Conservation (phyloP, 495 filamentous ascomycete species). For the Penicillium roqueforti region DNA sequence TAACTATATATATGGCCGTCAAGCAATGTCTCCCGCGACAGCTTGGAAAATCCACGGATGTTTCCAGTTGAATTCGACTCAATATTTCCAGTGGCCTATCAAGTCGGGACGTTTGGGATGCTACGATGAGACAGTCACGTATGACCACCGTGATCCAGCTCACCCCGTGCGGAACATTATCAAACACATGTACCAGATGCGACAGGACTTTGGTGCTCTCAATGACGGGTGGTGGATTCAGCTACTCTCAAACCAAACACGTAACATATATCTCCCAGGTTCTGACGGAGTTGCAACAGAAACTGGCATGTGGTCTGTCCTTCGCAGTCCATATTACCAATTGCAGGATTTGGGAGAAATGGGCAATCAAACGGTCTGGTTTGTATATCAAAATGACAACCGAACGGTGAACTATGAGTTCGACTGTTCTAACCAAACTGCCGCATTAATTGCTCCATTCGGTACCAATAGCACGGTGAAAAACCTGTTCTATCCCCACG, state of each 20-base stretch:
- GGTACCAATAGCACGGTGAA: constrained; percentile 52
- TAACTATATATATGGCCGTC: constrained; percentile 69
- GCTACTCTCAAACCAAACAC: constrained; percentile 57
- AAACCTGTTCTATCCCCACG: constrained; percentile 65
- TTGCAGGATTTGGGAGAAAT: constrained; percentile 49
- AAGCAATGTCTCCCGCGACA: constrained; percentile 60
- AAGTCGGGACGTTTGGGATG: constrained; percentile 54
- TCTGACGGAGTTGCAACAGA: constrained; percentile 54
- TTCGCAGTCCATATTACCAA: constrained; percentile 46
- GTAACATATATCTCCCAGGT: constrained; percentile 47
- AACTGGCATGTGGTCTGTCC: constrained; percentile 64
- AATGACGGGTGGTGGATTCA: constrained; percentile 63
- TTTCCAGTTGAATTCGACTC: constrained; percentile 51
- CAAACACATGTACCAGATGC: constrained; percentile 63
- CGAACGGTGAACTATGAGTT: constrained; percentile 55
- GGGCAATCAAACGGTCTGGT: constrained; percentile 58
- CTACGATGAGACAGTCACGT: constrained; percentile 51
- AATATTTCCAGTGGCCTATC: constrained; percentile 59
- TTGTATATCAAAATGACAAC: constrained; percentile 63
- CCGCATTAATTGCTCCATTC: constrained; percentile 58
- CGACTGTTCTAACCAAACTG: constrained; percentile 47
- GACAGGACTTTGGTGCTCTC: constrained; percentile 54
- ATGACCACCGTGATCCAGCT: constrained; percentile 68
- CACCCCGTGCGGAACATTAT: constrained; percentile 63
- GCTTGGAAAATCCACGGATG: constrained; percentile 71